Percentiles rank a stretch among this genome's conserved stretches.
phyloP scores from a whole-genome alignment of 345 rosid genomes.

The Noccaea caerulescens region DNA sequence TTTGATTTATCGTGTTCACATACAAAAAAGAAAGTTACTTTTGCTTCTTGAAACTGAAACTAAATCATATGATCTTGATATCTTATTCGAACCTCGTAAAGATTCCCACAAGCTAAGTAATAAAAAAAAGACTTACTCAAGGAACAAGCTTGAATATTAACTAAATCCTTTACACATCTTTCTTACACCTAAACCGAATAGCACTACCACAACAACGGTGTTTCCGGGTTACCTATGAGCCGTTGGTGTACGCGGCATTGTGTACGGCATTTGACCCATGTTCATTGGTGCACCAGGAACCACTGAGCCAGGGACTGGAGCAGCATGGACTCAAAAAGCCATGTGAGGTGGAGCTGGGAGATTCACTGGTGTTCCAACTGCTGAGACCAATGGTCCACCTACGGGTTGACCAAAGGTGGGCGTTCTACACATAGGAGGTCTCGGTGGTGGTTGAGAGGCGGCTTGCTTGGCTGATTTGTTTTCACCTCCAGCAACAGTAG shows the following conservation, averaged over 20 bases:
- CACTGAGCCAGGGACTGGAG: conserved; percentile 65
- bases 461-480: conserved; percentile 66
- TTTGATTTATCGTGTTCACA: conserved; percentile 30
- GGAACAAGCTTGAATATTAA: conserved; percentile 41
- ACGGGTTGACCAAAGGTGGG: conserved; percentile 83
- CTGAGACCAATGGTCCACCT: conserved; percentile 77
- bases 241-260: conserved; percentile 66
- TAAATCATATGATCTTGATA: conserved; percentile 38
- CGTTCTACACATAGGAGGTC: conserved; percentile 62
- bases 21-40: conserved; percentile 21
- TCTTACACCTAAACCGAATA: conserved; percentile 40
- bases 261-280: conserved; percentile 69
- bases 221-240: conserved; percentile 64
- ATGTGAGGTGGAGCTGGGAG: conserved; percentile 73
- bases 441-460: conserved; percentile 55
- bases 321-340: conserved; percentile 76
- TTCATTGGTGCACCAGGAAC: conserved; percentile 85
- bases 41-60: conserved; percentile 32
- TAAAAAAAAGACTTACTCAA: conserved; percentile 37
- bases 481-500: conserved; percentile 53
- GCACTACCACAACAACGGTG: conserved; percentile 38
- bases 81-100: conserved; percentile 33
- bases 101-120: conserved; percentile 39
- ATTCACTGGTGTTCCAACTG: conserved; percentile 94
- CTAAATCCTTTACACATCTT: conserved; percentile 57